These are phyloP conservation scores for Chrysanthemum seticuspe DNA, from an alignment of 129 eudicot genomes.

Conservation along the genomic window DNA sequence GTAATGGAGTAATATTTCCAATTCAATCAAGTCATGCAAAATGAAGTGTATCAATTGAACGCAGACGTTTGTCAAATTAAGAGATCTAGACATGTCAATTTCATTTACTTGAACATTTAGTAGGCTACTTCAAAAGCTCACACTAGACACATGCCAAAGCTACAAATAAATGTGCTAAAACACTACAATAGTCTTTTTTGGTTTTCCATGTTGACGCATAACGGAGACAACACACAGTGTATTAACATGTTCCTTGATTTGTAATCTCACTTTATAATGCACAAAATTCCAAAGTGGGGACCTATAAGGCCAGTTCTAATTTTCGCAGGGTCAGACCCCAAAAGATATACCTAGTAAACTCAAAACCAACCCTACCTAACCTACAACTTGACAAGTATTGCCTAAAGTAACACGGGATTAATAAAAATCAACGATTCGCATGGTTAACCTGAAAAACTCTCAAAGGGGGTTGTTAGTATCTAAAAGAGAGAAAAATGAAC, in stretches of 20 bases:
- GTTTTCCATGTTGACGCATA: background rate
- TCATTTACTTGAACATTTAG: background rate
- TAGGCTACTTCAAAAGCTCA: background rate
- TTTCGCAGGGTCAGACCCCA: background rate
- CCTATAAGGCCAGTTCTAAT: background rate
- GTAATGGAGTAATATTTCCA: background rate
- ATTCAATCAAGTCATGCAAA: constrained; percentile 7
- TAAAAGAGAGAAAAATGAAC: background rate
- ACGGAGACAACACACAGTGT: background rate
- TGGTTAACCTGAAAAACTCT: no score
- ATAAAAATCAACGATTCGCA: no score
- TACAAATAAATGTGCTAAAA: background rate
- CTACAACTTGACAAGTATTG: background rate
- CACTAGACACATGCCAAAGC: background rate
- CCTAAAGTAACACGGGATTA: no score
- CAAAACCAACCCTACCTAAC: background rate
- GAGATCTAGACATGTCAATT: background rate
- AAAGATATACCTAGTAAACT: background rate
- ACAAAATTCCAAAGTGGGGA: background rate
- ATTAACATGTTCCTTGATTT: background rate
- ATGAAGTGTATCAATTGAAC: background rate
- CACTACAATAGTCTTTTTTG: background rate
- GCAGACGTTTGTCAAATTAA: background rate
- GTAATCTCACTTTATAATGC: background rate
- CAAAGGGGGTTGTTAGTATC: no score